phyloP scores from a whole-genome alignment of 2,329 filamentous ascomycete species.

The Fusarium dlaminii region DNA sequence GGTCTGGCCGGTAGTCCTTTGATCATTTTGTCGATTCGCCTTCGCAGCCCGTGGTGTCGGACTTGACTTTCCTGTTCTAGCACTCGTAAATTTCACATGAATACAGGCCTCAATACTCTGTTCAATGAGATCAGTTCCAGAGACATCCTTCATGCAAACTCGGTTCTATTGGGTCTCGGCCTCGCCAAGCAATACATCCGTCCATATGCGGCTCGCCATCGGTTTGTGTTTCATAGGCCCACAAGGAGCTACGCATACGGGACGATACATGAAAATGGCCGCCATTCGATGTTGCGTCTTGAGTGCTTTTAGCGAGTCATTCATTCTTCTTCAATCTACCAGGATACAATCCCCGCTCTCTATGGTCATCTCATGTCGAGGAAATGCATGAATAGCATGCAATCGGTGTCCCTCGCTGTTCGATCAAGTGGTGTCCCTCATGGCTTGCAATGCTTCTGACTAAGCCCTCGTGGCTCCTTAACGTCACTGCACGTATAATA shows the following conservation, averaged over 20 bases:
- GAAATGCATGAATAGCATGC: neutral
- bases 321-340: neutral
- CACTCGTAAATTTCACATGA: neutral
- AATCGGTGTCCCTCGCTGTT: neutral
- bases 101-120: conserved; percentile 8
- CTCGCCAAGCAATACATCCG: conserved; percentile 18
- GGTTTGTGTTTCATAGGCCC: conserved; percentile 26
- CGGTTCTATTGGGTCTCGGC: conserved; percentile 24
- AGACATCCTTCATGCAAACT: conserved; percentile 6
- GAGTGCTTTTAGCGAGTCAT: neutral
- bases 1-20: neutral
- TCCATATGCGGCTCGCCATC: conserved; percentile 36
- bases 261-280: conserved; percentile 14
- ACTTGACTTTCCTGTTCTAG: conserved; percentile 6
- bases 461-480: conserved; percentile 15
- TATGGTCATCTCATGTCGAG: neutral
- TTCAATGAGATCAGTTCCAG: conserved; percentile 7
- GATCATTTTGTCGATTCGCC: neutral
- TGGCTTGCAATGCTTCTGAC: conserved; percentile 13
- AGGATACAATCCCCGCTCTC: neutral
- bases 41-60: neutral
- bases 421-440: neutral
- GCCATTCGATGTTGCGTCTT: conserved; percentile 1
- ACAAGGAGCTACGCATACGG: conserved; percentile 17
- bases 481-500: conserved; percentile 38